Percentiles rank a stretch among this genome's conserved stretches.
Conservation (phyloP, 225 moss, liverwort and hornwort genomes). For the Straminergon stramineum region DNA sequence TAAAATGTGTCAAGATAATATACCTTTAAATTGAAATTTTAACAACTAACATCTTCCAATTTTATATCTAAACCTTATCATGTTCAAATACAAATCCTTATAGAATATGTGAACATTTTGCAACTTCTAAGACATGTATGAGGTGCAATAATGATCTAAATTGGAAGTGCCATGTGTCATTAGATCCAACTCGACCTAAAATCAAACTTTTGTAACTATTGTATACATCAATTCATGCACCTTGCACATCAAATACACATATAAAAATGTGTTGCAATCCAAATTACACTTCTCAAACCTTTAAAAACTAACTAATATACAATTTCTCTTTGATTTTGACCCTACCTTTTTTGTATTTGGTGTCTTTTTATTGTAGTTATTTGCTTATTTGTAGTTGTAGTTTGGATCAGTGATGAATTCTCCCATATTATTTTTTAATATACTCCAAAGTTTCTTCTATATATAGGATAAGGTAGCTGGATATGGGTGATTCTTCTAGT, state of each 20-base stretch:
- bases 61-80: background rate
- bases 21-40: background rate
- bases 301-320: background rate
- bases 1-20: background rate
- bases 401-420: no score
- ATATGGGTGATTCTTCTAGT: no score
- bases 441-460: no score
- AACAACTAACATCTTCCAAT: background rate
- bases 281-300: background rate
- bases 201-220: background rate
- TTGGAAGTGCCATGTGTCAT: rapidly evolving
- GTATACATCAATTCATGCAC: background rate
- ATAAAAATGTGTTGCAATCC: background rate
- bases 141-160: background rate
- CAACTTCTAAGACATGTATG: background rate
- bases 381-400: no score
- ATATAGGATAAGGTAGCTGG: background rate
- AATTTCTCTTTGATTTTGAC: background rate
- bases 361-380: no score
- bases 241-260: background rate
- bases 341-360: background rate
- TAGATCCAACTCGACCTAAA: rapidly evolving
- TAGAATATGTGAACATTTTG: background rate
- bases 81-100: background rate
- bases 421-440: background rate